These are phyloP conservation scores for Aphanocladium album DNA, from an alignment of 2,329 filamentous ascomycete species.

Conservation along the genomic window DNA sequence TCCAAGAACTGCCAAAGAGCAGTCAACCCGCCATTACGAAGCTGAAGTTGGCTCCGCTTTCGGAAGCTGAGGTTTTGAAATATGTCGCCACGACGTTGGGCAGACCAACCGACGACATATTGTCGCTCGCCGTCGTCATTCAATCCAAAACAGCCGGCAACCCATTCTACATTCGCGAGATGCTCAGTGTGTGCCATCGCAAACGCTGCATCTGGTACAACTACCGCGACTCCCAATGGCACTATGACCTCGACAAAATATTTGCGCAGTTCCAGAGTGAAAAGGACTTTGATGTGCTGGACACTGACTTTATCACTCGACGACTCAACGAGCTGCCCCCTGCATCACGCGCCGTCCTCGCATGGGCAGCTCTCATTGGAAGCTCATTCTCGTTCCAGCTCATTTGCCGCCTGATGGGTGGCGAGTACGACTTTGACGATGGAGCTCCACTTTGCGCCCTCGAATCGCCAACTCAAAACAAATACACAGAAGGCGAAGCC, in stretches of 20 bases:
- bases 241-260: slow-evolving; percentile 77
- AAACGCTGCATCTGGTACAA: slow-evolving; percentile 90
- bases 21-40: slow-evolving; percentile 58
- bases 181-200: slow-evolving; percentile 80
- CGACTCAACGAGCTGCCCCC: slow-evolving; percentile 70
- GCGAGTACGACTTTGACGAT: slow-evolving; percentile 61
- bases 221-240: slow-evolving; percentile 76
- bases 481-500: slow-evolving; percentile 60
- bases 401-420: slow-evolving; percentile 69
- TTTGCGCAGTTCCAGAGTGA: slow-evolving; percentile 81
- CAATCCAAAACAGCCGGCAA: slow-evolving; percentile 87
- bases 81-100: slow-evolving; percentile 82
- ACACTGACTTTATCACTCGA: slow-evolving; percentile 75
- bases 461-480: slow-evolving; percentile 17
- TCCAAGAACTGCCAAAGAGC: slow-evolving; percentile 39
- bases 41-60: slow-evolving; percentile 67
- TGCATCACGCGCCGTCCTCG: slow-evolving; percentile 70
- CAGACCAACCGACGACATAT: slow-evolving; percentile 63
- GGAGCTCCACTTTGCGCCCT: slow-evolving; percentile 36
- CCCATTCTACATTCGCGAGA: slow-evolving; percentile 86
- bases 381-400: slow-evolving; percentile 79
- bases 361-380: slow-evolving; percentile 82
- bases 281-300: slow-evolving; percentile 72
- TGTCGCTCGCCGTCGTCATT: slow-evolving; percentile 75
- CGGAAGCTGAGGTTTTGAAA: slow-evolving; percentile 72